These are phyloP conservation scores for Torulaspora pretoriensis DNA, from an alignment of 1,139 yeast species.

Conservation along the genomic window DNA sequence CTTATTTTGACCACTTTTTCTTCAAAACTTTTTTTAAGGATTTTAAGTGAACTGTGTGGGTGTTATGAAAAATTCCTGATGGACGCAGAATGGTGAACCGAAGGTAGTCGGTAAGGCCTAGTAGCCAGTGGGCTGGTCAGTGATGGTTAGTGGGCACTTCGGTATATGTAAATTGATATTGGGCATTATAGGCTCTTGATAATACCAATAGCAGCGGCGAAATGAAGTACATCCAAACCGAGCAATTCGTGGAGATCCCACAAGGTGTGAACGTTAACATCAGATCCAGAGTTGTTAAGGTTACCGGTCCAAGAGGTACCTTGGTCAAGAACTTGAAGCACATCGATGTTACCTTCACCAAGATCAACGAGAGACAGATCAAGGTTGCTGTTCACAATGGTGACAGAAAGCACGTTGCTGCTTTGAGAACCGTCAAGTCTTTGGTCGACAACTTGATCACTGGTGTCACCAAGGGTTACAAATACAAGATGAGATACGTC, in stretches of 20 bases:
- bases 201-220: conserved; percentile 10
- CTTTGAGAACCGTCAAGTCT: conserved; percentile 97
- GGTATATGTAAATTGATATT: neutral
- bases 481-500: conserved; percentile 99
- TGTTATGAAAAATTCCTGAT: conserved; percentile 3
- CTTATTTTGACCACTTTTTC: neutral
- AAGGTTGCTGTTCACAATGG: conserved; percentile 96
- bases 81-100: conserved; percentile 8
- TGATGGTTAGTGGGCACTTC: conserved; percentile 1
- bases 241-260: conserved; percentile 88
- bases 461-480: conserved; percentile 99
- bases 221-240: conserved; percentile 96
- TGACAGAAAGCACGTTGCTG: conserved; percentile 99
- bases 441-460: conserved; percentile 89
- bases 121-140: neutral
- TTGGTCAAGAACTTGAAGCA: conserved; percentile 89
- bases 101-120: neutral
- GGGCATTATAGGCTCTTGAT: neutral
- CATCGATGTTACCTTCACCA: conserved; percentile 87
- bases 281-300: conserved; percentile 87
- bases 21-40: neutral
- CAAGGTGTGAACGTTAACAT: conserved; percentile 89
- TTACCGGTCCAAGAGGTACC: conserved; percentile 98
- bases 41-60: conserved; percentile 4
- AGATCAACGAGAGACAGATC: conserved; percentile 67